Conservation (phyloP, 1,284 basidiomycete species). For the Boletus semigastroideus region DNA sequence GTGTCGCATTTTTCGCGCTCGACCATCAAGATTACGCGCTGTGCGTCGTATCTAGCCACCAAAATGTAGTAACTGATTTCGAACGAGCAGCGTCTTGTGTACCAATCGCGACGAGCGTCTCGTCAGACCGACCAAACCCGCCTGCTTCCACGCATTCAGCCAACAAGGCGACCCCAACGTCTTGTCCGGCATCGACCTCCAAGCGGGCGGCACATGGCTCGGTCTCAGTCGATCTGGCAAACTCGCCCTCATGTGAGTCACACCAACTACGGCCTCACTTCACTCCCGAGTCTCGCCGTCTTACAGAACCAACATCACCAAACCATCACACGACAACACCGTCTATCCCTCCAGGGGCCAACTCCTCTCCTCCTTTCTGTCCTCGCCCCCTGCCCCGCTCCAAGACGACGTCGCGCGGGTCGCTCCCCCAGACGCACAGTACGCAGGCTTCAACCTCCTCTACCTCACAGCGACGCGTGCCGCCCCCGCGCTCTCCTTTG, state of each 20-base stretch:
- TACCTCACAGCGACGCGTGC: slow-evolving; percentile 42
- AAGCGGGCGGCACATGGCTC: slow-evolving; percentile 78
- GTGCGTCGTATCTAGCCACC: slow-evolving; percentile 49
- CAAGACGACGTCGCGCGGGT: slow-evolving; percentile 46
- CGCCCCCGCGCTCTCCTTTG: slow-evolving; percentile 39
- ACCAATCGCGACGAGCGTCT: slow-evolving; percentile 77
- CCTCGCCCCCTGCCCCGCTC: slow-evolving; percentile 3
- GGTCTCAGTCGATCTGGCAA: slow-evolving; percentile 63
- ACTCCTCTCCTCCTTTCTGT: slow-evolving; percentile 64
- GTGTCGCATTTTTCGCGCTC: slow-evolving; percentile 73
- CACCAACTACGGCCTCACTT: background rate
- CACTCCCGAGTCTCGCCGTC: background rate
- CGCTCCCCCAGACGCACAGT: slow-evolving; percentile 47
- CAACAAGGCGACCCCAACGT: slow-evolving; percentile 35
- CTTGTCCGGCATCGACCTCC: slow-evolving; percentile 70
- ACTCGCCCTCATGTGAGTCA: slow-evolving; percentile 66
- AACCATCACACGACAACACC: slow-evolving; percentile 44
- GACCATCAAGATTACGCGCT: slow-evolving; percentile 73
- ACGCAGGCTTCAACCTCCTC: slow-evolving; percentile 78
- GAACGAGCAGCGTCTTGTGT: slow-evolving; percentile 58
- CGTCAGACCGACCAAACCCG: slow-evolving; percentile 60
- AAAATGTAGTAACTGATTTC: background rate
- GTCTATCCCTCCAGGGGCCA: slow-evolving; percentile 57
- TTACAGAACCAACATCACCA: slow-evolving; percentile 77
- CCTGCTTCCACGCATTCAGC: slow-evolving; percentile 60